phyloP scores from a whole-genome alignment of 202 grass and related monocot species.

The Cymbopogon flexuosus region DNA sequence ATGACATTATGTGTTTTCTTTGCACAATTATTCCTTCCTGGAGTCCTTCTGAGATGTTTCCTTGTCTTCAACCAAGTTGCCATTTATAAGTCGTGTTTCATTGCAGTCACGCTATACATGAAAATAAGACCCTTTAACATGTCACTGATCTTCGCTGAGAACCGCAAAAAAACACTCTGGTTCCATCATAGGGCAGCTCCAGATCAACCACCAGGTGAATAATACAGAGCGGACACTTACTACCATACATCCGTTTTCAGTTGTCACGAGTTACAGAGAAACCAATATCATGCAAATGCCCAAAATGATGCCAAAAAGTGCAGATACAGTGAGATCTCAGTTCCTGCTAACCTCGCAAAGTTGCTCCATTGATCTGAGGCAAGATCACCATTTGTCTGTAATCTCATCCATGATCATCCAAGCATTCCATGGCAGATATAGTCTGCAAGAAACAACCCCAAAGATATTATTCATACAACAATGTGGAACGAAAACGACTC shows the following conservation, averaged over 20 bases:
- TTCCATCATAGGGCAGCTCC: neutral
- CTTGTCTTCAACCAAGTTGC: neutral
- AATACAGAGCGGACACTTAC: neutral
- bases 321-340: neutral
- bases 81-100: neutral
- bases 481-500: neutral
- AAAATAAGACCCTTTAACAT: neutral
- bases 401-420: slow-evolving; percentile 34
- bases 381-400: slow-evolving; percentile 27
- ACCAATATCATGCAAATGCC: neutral
- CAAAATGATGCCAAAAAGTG: neutral
- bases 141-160: neutral
- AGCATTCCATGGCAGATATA: slow-evolving; percentile 38
- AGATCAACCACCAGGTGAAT: neutral
- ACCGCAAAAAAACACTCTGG: neutral
- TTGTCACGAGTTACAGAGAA: neutral
- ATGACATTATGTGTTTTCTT: neutral
- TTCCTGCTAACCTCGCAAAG: slow-evolving; percentile 34
- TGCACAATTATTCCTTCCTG: neutral
- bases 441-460: slow-evolving; percentile 23
- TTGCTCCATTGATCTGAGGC: slow-evolving; percentile 34
- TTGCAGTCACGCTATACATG: neutral
- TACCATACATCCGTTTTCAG: neutral
- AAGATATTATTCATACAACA: neutral
- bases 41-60: neutral